A percentile compares a stretch with the other conserved stretches of the same genome.
These are phyloP conservation scores for Prinsepia uniflora DNA, from an alignment of 306 rosid species.

Conservation along the genomic window DNA sequence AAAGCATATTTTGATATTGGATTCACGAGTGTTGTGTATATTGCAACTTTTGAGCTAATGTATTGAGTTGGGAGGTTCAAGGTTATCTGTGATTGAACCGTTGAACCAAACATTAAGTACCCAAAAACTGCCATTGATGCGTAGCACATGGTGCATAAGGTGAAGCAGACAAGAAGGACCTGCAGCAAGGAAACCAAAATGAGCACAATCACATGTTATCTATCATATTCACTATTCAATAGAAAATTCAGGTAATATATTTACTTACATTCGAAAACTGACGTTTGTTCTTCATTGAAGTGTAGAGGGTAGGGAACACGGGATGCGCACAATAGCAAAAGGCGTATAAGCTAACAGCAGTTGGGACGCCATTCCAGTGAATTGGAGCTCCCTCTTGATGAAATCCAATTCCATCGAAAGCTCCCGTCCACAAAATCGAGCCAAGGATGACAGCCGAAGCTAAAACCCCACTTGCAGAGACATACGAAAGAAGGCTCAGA, in stretches of 20 bases:
- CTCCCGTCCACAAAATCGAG: conserved; percentile 59
- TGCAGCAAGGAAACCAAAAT: conserved; percentile 27
- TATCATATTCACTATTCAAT: too few species aligned
- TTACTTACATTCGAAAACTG: conserved; percentile 78
- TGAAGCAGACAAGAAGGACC: conserved; percentile 60
- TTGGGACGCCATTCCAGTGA: conserved; percentile 61
- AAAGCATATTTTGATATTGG: conserved; percentile 56
- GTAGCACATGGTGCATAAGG: conserved; percentile 43
- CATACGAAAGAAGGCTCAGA: conserved; percentile 62
- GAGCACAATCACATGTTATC: neutral
- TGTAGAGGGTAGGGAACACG: conserved; percentile 75
- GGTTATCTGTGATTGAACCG: conserved; percentile 36
- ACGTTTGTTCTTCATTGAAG: conserved; percentile 62
- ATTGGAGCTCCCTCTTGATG: conserved; percentile 42
- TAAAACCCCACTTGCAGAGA: conserved; percentile 79
- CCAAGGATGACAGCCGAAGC: conserved; percentile 62
- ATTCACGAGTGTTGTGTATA: conserved; percentile 22
- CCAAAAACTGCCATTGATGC: conserved; percentile 70
- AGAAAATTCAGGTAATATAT: neutral
- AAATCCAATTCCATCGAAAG: conserved; percentile 56
- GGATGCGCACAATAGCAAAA: conserved; percentile 92
- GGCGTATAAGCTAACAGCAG: conserved; percentile 65
- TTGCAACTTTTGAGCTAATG: conserved; percentile 20
- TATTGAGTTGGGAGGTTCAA: conserved; percentile 11
- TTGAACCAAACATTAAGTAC: conserved; percentile 65